Evolutionary conservation across 192 early-diverging fungal species (phyloP).

Genomic region (Obelidium mucronatum): DNA sequence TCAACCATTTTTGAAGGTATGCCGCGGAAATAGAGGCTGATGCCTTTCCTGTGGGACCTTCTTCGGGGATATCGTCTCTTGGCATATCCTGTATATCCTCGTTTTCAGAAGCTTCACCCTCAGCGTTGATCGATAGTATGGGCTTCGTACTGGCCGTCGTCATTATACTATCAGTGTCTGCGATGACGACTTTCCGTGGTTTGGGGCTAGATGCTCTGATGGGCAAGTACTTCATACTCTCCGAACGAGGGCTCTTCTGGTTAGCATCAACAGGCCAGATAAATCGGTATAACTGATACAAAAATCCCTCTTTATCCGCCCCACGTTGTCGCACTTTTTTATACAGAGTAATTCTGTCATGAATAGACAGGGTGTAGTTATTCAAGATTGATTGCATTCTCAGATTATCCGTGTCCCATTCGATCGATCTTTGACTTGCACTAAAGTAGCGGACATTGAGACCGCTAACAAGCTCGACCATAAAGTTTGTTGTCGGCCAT

Average conservation of each 20-base stretch:
- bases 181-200: neutral
- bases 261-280: slow-evolving; percentile 8
- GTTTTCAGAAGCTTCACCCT: slow-evolving; percentile 5
- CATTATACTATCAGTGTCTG: neutral
- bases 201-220: neutral
- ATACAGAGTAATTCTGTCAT: slow-evolving; percentile 56
- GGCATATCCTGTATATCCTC: neutral
- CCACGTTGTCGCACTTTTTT: slow-evolving; percentile 47
- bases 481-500: slow-evolving; percentile 52
- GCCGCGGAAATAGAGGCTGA: slow-evolving; percentile 46
- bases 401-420: slow-evolving; percentile 56
- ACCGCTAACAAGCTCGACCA: slow-evolving; percentile 57
- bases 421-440: slow-evolving; percentile 17
- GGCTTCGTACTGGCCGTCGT: neutral
- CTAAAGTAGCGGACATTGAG: slow-evolving; percentile 58
- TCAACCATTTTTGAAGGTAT: slow-evolving; percentile 52
- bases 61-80: neutral
- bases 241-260: neutral
- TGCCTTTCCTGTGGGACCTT: slow-evolving; percentile 9
- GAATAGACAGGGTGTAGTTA: slow-evolving; percentile 56
- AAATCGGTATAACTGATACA: slow-evolving; percentile 43
- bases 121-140: neutral
- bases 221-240: neutral
- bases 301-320: slow-evolving; percentile 38
- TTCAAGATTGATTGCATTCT: slow-evolving; percentile 58